Percentiles rank a stretch among this genome's conserved stretches.
These are phyloP conservation scores for Capronia epimyces DNA, from an alignment of 2,329 filamentous ascomycete genomes.

Conservation along the genomic window DNA sequence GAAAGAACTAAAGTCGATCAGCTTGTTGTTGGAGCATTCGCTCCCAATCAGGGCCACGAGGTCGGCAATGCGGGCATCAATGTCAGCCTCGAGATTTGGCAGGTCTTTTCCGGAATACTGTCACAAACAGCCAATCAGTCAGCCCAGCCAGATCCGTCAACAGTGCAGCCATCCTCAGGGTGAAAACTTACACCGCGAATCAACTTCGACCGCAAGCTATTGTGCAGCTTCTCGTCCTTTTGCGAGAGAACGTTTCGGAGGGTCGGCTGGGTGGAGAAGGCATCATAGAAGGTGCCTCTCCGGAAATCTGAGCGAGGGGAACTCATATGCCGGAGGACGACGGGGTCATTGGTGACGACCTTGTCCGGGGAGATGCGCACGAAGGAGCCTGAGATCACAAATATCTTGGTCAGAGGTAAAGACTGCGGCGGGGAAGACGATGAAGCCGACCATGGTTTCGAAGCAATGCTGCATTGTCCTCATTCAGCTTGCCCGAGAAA, in stretches of 20 bases:
- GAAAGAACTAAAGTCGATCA: conserved; percentile 16
- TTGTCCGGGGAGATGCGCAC: conserved; percentile 14
- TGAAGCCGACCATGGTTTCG: conserved; percentile 18
- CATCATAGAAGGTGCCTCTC: conserved; percentile 10
- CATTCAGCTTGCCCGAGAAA: conserved; percentile 8
- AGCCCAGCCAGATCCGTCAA: no score
- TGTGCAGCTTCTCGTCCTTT: conserved; percentile 17
- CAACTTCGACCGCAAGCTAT: conserved; percentile 12
- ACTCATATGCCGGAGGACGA: conserved; percentile 4
- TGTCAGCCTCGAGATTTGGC: conserved; percentile 11
- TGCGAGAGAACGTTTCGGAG: conserved; percentile 13
- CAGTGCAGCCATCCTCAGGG: no score
- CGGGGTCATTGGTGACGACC: conserved; percentile 15
- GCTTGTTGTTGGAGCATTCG: conserved; percentile 10
- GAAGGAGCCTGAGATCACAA: conserved; percentile 19
- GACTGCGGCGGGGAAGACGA: not conserved
- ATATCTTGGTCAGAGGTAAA: not conserved
- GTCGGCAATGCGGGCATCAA: conserved; percentile 14
- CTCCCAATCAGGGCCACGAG: conserved; percentile 14
- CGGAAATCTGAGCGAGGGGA: conserved; percentile 15
- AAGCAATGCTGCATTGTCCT: conserved; percentile 4
- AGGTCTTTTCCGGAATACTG: conserved; percentile 22
- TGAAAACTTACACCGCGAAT: conserved; percentile 16
- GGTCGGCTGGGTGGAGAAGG: conserved; percentile 11
- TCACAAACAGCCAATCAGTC: not conserved